Evolutionary conservation across 805 yeast species (phyloP), one percentile per base, ranked within the genome.

Genomic region (Ogataea pini): DNA sequence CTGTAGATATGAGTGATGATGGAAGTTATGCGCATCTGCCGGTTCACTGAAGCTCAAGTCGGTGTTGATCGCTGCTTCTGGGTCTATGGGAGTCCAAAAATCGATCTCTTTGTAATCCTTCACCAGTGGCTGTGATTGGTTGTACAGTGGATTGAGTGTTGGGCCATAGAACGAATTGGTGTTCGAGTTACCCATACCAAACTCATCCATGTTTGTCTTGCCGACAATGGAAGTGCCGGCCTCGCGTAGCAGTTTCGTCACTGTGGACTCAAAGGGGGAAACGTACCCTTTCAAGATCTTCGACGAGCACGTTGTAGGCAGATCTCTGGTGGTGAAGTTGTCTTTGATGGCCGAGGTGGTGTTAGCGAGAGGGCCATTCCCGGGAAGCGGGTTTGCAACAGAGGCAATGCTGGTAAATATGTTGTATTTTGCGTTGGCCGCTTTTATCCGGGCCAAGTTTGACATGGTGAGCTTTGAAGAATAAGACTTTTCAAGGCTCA

Each of bases 171-270:
- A 55, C 0, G 86, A 76, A 56, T 79, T 73, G 2, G 80, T 70
- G 12, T 81, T 84, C 1, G 83, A 76, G 10, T 88, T 83, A 9
- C 99, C 99, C 99, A 94, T 94, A 2, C 96, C 99, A 71, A 94
- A 94, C 69, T 94, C 97, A 69, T 94, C 99, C 79, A 94, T 72
- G 58, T 92, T 94, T 2, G 95, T 78, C 65, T 92, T 94, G 0
- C 97, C 99, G 1, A 83, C 71, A 5, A 82, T 61, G 0, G 61
- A 52, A 13, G 78, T 76, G 0, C 90, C 89, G 1, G 73, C 71
- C 0, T 68, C 57, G 7, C 74, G 64, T n/a, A 94, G 64, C 3
- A 81, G 69, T 2, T 65, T 55, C 0, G 80, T 80, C 2, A 84
- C 86, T 0, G 97, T 88, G 10, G 97, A 86, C 52, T 86, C 82